Base-by-base conservation (phyloP, 345 rosid genomes). In the Xanthoceras sorbifolium region DNA sequence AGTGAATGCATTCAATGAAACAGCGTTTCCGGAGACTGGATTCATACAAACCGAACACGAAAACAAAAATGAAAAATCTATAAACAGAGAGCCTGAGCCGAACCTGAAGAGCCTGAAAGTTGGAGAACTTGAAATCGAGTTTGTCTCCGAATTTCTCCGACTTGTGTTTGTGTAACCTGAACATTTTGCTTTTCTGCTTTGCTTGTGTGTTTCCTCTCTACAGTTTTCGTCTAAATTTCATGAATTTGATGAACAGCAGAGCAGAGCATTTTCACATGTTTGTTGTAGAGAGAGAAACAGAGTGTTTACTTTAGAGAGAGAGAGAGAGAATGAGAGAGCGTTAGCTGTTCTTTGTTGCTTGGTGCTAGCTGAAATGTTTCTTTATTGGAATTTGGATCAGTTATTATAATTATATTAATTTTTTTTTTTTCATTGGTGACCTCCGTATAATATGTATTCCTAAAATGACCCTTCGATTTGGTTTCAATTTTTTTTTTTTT, bases 71-170 rank as follows among this genome's bases (percentile, higher is more conserved):
- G 23, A 31, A 17, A 9, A 46, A 23, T 15, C 14, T 23, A 18
- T 15, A 18, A 15, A 67, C n/a, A 15, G 20, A 29, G 61, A 44
- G 67, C 18, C 36, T 44, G 66, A 44, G 60, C 29, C 18, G 69
- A 70, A 89, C 92, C 92, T 89, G 88, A 77, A 82, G 83, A 76
- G 83, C 87, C 64, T 86, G 88, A 20, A 89, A 81, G 78, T 76
- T 77, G 23, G 90, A 87, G 86, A 90, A 80, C 70, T 74, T 79
- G 89, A 90, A 86, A 77, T 86, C 83, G 70, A 86, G 73, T 80
- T 79, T 81, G 52, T 86, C 87, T 28, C 85, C 88, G 36, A 62
- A 62, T 76, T 84, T 86, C 26, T 80, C 82, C 5, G 90, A 77
- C 77, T 79, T 88, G 71, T 82, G 88, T 74, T 79, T 89, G 73